These are phyloP conservation scores for Anacardium occidentale DNA, from an alignment of 345 rosid genomes.

Conservation along the genomic window DNA sequence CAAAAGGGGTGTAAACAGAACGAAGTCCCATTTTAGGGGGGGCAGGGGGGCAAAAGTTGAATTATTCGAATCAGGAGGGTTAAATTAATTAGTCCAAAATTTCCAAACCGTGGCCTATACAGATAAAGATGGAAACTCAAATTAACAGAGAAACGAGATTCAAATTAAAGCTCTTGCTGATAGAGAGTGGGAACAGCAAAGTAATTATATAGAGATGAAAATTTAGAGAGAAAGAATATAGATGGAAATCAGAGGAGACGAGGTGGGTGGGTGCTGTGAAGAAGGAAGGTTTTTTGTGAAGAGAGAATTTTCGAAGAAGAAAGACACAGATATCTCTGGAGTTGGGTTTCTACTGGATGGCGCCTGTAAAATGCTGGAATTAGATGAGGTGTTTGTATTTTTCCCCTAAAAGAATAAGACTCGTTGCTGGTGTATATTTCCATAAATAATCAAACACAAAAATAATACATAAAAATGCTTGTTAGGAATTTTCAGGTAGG, in stretches of 20 bases:
- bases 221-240: not conserved
- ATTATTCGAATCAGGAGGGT: not conserved
- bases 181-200: not conserved
- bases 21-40: not conserved
- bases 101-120: constrained; percentile 1
- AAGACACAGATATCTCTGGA: constrained; percentile 7
- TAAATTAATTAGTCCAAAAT: not conserved
- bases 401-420: not conserved
- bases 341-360: not conserved
- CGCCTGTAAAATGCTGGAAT: not conserved
- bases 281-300: constrained; percentile 8
- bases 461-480: too few relatives aligned
- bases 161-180: not conserved
- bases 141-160: not conserved
- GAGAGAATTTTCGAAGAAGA: not conserved
- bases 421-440: too few relatives aligned
- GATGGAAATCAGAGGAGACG: not conserved
- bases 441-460: too few relatives aligned
- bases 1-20: not conserved
- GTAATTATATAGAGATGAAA: not conserved
- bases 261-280: not conserved
- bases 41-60: not conserved
- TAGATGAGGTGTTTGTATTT: not conserved
- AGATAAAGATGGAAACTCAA: not conserved
- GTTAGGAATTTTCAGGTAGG: too few relatives aligned